A percentile compares a stretch with the other conserved stretches of the same genome.
Evolutionary conservation across 805 yeast species (phyloP).

Genomic region (Saccharomycopsis sp.): DNA sequence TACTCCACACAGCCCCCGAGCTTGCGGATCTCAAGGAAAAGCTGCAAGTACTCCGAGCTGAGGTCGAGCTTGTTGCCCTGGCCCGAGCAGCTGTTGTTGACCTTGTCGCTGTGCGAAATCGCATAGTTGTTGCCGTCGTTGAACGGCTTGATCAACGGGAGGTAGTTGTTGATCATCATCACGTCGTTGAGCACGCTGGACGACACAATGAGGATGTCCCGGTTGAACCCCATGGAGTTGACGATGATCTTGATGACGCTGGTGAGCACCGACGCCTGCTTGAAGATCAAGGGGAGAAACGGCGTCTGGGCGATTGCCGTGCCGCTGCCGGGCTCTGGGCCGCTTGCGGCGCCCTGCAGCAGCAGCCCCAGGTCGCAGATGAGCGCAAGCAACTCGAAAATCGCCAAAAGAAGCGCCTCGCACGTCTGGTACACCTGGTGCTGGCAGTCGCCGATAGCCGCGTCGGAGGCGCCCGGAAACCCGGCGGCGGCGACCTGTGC

Average conservation of each 20-base stretch:
- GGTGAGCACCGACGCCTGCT: constrained; percentile 25
- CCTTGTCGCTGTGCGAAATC: constrained; percentile 10
- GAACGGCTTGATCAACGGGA: constrained; percentile 28
- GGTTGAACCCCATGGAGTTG: constrained; percentile 26
- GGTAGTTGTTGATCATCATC: constrained; percentile 24
- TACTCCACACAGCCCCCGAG: constrained; percentile 11
- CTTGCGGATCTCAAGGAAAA: constrained; percentile 7
- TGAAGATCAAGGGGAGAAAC: constrained; percentile 26
- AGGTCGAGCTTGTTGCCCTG: constrained; percentile 8
- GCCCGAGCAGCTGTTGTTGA: constrained; percentile 13
- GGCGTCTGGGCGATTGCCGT: constrained; percentile 23
- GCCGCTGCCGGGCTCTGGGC: not conserved
- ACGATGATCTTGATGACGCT: constrained; percentile 27
- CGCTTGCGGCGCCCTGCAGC: too few species aligned
- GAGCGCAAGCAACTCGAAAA: constrained; percentile 21
- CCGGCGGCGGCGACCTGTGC: constrained; percentile 29
- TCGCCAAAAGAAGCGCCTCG: constrained; percentile 4
- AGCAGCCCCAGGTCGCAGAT: constrained; percentile 3
- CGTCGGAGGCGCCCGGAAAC: not conserved
- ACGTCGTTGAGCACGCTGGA: constrained; percentile 26
- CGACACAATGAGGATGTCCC: constrained; percentile 22
- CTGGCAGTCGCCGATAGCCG: constrained; percentile 7
- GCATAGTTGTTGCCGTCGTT: constrained; percentile 21
- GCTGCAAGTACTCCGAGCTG: constrained; percentile 2
- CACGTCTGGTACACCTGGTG: constrained; percentile 2